Base-by-base conservation (phyloP, 2,329 filamentous ascomycete genomes). In the Aspergillus arachidicola region DNA sequence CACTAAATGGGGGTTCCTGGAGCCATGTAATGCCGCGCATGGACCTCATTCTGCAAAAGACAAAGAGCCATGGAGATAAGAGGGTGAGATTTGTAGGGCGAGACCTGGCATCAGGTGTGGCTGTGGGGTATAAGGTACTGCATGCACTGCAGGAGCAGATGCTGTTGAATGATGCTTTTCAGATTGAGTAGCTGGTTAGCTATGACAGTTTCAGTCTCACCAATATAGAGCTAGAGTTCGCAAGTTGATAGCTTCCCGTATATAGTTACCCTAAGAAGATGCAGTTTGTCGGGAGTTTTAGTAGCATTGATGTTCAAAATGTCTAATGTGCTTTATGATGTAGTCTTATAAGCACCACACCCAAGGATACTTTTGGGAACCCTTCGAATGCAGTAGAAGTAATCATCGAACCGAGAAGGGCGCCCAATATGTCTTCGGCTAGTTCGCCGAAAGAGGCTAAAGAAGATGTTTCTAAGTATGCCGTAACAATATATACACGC, bases 1-100 rank as follows among this genome's bases (percentile, higher is more conserved):
- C 56, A 6, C n/a, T 58, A n/a, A 58, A 58, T n/a, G 56, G 43
- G 4, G 56, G 41, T 11, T 21, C 56, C 23, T 58, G 41, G 56
- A 21, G 23, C n/a, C 46, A 48, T 38, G 41, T 36, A n/a, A 34
- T 45, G 45, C 32, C 57, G 19, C 41, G 45, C 23, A 46, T 58
- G 6, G 57, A 58, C 5, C 32, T 19, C 14, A 50, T 58, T 11
- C n/a, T 58, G 26, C 41, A 51, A n/a, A 58, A 21, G 19, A 34
- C 30, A 23, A 19, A 46, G 41, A 23, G 26, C 3, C 57, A 58
- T 14, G 21, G 30, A 23, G 57, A 48, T 28, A 45, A 48, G 30
- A 45, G 45, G 26, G 41, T 58, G 21, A 45, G 57, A 10, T 58
- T 50, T 30, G 57, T 32, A 12, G 57, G 45, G 16, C 28, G 45